Percentiles rank a stretch among this genome's conserved stretches.
These are phyloP conservation scores for Syncephalis plumigaleata DNA, from an alignment of 371 early-diverging fungal genomes.

Conservation along the genomic window DNA sequence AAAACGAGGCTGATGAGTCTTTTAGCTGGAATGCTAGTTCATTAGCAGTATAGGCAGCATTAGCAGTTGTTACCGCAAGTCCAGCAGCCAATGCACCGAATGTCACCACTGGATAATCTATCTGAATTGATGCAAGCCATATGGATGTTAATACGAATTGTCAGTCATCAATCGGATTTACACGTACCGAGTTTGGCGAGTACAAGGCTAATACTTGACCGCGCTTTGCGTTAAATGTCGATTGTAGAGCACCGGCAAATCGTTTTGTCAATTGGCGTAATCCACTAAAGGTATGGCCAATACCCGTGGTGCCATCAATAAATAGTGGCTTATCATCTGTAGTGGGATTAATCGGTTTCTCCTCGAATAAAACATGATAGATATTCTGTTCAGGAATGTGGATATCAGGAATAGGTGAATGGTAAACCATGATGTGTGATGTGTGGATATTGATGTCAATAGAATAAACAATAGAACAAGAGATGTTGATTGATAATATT, in stretches of 20 bases:
- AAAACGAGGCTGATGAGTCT: conserved; percentile 39
- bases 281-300: conserved; percentile 38
- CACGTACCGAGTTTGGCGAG: conserved; percentile 46
- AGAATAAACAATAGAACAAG: too few species aligned
- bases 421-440: conserved; percentile 22
- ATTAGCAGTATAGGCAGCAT: conserved; percentile 50
- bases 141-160: conserved; percentile 3
- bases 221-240: conserved; percentile 23
- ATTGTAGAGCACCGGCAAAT: conserved; percentile 55
- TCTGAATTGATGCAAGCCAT: conserved; percentile 13
- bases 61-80: conserved; percentile 38
- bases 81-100: conserved; percentile 23
- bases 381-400: conserved; percentile 43
- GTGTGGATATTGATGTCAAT: background rate
- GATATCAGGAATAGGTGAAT: conserved; percentile 22
- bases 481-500: too few species aligned
- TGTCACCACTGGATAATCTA: conserved; percentile 24
- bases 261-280: conserved; percentile 26
- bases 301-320: conserved; percentile 33
- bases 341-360: conserved; percentile 12
- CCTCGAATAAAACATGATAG: conserved; percentile 37
- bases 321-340: conserved; percentile 20
- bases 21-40: conserved; percentile 58
- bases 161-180: conserved; percentile 13
- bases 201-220: conserved; percentile 50